A percentile compares a stretch with the other conserved stretches of the same genome.
phyloP scores from a whole-genome alignment of 2,329 filamentous ascomycete species.

The Didymella lethalis region DNA sequence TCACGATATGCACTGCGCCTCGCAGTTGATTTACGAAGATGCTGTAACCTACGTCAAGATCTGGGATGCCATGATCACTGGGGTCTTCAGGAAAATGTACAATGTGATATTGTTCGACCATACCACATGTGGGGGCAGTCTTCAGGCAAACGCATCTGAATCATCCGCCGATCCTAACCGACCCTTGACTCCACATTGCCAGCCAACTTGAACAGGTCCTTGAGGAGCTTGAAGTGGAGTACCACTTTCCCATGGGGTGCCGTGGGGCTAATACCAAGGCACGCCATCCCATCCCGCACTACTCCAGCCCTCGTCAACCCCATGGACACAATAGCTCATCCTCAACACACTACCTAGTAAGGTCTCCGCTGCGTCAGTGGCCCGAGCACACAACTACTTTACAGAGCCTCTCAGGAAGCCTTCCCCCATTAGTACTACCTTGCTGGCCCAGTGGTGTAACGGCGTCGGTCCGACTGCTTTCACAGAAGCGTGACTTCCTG shows the following conservation, averaged over 20 bases:
- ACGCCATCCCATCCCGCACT: slow-evolving; percentile 2
- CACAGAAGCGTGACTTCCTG: slow-evolving; percentile 6
- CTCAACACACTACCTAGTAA: neutral
- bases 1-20: slow-evolving; percentile 9
- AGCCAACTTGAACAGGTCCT: slow-evolving; percentile 4
- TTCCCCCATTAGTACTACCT: slow-evolving; percentile 2
- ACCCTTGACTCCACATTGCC: slow-evolving; percentile 2
- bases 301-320: slow-evolving; percentile 7
- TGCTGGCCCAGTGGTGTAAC: slow-evolving; percentile 1
- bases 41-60: neutral
- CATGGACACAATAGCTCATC: neutral
- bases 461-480: slow-evolving; percentile 17
- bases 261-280: slow-evolving; percentile 7
- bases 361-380: neutral
- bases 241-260: slow-evolving; percentile 15
- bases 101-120: no score
- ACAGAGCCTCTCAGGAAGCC: neutral
- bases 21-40: neutral
- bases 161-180: slow-evolving; percentile 7
- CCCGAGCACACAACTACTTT: slow-evolving; percentile 1
- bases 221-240: slow-evolving; percentile 7
- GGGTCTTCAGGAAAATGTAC: neutral
- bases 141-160: neutral
- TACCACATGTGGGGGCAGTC: neutral
- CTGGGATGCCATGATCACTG: neutral